These are phyloP conservation scores for Schwanniomyces vanrijiae DNA, from an alignment of 805 yeast species.

Conservation along the genomic window DNA sequence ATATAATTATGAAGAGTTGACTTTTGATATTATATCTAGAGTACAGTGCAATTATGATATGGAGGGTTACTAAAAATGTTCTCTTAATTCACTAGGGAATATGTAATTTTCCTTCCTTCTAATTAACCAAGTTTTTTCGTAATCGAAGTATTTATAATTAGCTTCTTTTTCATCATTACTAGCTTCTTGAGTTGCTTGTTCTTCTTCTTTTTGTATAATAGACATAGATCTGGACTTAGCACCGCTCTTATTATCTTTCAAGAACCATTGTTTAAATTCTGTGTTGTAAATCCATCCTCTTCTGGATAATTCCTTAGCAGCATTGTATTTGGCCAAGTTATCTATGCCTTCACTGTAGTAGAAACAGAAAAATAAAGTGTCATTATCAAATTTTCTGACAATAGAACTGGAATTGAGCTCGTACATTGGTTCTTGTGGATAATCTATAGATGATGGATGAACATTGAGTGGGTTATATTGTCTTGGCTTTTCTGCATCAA, in stretches of 20 bases:
- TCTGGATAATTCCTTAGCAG: constrained; percentile 75
- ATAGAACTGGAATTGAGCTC: constrained; percentile 61
- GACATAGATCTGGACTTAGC: constrained; percentile 24
- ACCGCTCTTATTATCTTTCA: constrained; percentile 57
- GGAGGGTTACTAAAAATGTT: constrained; percentile 17
- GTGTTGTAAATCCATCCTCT: constrained; percentile 84
- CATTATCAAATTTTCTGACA: constrained; percentile 73
- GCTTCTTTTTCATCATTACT: constrained; percentile 23
- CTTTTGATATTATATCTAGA: neutral
- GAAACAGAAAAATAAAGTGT: constrained; percentile 88
- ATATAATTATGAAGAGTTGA: neutral
- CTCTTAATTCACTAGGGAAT: constrained; percentile 30
- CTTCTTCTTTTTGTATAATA: constrained; percentile 13
- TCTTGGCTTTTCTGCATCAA: constrained; percentile 83
- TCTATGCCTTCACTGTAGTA: constrained; percentile 61
- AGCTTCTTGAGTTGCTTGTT: constrained; percentile 13
- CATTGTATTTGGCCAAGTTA: constrained; percentile 41
- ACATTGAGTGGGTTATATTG: constrained; percentile 76
- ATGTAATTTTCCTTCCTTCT: constrained; percentile 42
- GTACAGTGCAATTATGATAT: neutral
- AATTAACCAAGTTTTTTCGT: constrained; percentile 57
- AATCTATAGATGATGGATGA: constrained; percentile 85
- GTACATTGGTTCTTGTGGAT: constrained; percentile 82
- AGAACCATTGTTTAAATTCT: constrained; percentile 78
- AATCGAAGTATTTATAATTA: constrained; percentile 81